Evolutionary conservation across 495 filamentous ascomycete genomes (phyloP).

Genomic region (Tricharina praecox): DNA sequence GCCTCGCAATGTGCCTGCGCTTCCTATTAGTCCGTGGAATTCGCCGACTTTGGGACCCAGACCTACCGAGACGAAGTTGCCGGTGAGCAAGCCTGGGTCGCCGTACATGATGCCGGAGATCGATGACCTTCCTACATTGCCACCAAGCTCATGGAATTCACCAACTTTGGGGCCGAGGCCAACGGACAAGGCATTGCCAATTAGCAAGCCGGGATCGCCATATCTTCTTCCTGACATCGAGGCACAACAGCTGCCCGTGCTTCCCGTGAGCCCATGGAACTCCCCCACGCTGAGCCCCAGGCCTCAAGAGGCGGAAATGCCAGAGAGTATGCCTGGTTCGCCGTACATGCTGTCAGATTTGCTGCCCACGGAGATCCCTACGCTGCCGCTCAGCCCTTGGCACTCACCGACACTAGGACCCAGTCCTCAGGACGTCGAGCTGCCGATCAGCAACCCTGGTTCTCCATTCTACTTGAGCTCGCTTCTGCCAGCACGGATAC

Average conservation of each 20-base stretch:
- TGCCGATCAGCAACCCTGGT: slow-evolving; percentile 9
- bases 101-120: slow-evolving; percentile 4
- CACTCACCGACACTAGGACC: slow-evolving; percentile 1
- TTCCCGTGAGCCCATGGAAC: slow-evolving; percentile 1
- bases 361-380: slow-evolving; percentile 4
- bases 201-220: slow-evolving; percentile 5
- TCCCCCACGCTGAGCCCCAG: slow-evolving; percentile 2
- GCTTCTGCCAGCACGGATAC: neutral
- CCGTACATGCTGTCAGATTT: slow-evolving; percentile 2
- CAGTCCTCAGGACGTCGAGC: neutral
- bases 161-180: slow-evolving; percentile 4
- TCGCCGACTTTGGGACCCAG: slow-evolving; percentile 3
- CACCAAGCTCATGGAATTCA: slow-evolving; percentile 4
- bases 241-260: neutral
- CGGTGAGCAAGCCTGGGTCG: slow-evolving; percentile 8
- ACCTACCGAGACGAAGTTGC: neutral
- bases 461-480: slow-evolving; percentile 6
- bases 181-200: neutral
- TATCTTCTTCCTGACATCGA: neutral
- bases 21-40: neutral
- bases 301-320: neutral
- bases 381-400: slow-evolving; percentile 6
- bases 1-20: neutral
- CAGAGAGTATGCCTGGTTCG: slow-evolving; percentile 4
- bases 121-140: slow-evolving; percentile 10